Evolutionary conservation across 192 early-diverging fungal genomes (phyloP).

Genomic region (Jimgerdemannia flammicorona): DNA sequence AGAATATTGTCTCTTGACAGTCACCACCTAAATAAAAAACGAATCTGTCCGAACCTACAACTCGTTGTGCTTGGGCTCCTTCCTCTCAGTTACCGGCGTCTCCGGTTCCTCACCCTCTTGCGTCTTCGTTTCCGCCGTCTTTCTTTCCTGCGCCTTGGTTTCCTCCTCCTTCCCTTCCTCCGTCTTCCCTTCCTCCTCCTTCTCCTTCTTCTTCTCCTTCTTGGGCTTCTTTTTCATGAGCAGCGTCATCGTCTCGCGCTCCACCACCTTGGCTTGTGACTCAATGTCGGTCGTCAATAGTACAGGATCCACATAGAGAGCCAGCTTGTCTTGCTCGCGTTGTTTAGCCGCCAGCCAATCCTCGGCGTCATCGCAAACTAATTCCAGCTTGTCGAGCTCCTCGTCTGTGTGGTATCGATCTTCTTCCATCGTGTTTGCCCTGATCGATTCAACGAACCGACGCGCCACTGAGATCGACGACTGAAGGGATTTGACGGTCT

Average conservation of each 20-base stretch:
- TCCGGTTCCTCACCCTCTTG: conserved; percentile 18
- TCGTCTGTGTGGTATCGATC: conserved; percentile 50
- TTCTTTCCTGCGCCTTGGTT: conserved; percentile 18
- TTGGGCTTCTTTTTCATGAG: conserved; percentile 58
- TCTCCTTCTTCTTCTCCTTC: conserved; percentile 25
- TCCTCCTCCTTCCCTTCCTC: conserved; percentile 3
- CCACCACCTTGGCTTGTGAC: conserved; percentile 40
- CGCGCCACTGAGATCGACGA: conserved; percentile 29
- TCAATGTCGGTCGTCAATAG: conserved; percentile 56
- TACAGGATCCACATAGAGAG: conserved; percentile 57
- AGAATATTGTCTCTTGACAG: too few species aligned
- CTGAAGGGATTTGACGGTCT: conserved; percentile 33
- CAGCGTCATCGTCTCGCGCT: conserved; percentile 48
- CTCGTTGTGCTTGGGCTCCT: conserved; percentile 15
- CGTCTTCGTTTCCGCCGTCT: conserved; percentile 22
- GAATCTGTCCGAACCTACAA: conserved; percentile 15
- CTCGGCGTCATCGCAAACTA: conserved; percentile 49
- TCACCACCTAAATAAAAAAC: not conserved
- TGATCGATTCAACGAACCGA: conserved; percentile 41
- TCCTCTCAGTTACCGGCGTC: conserved; percentile 2
- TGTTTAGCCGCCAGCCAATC: conserved; percentile 65
- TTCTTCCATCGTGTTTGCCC: conserved; percentile 39
- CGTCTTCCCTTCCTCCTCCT: conserved; percentile 21
- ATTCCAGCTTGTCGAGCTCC: conserved; percentile 49
- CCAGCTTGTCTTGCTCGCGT: conserved; percentile 54